Evolutionary conservation across 768 basidiomycete genomes (phyloP), one percentile per base, ranked within the genome.

Genomic region (Ephemerocybe angulata): DNA sequence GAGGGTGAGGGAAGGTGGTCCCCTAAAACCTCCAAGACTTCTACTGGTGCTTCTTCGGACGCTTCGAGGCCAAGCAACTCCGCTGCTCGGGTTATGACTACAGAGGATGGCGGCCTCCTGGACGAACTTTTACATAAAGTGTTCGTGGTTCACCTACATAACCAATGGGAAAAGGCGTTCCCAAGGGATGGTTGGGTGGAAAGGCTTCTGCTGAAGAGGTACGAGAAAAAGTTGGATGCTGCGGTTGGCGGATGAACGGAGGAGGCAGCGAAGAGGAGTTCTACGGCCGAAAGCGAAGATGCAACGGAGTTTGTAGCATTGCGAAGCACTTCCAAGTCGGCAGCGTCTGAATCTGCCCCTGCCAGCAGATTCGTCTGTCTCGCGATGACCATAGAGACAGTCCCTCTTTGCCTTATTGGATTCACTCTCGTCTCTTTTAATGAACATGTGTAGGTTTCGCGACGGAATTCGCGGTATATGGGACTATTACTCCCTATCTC

Each of bases 81-180:
- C 11, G 15, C 12, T 17, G 4, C 8, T 17, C 28, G 50, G 38
- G 37, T 40, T 3, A 55, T 84, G 56, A 81, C 78, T 0, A 65
- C 83, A 54, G 82, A 80, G 59, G 79, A 76, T 58, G 87, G 80
- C 13, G 89, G 85, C 4, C 80, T 78, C 4, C 67, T 88, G 60
- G 87, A 89, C 65, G 61, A 74, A 58, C 80, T 76, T 54, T 70
- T 95, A 27, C 70, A 74, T 15, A 85, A 88, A 56, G 79, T 96
- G 12, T 99, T 96, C 72, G 81, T 86, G 0, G 81, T 98, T 31
- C 96, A 98, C 71, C 66, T 98, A 62, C 96, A 98, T 68, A 97
- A 98, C 70, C 93, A 93, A 69, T 98, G 96, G 95, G 82, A 88
- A 50, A 97, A 93, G 75, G 70, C 71, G 48, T 98, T 88, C 66